A percentile compares a stretch with the other conserved stretches of the same genome.
These are phyloP conservation scores for Eugenia klotzschiana DNA, from an alignment of 441 rosid species.

Conservation along the genomic window DNA sequence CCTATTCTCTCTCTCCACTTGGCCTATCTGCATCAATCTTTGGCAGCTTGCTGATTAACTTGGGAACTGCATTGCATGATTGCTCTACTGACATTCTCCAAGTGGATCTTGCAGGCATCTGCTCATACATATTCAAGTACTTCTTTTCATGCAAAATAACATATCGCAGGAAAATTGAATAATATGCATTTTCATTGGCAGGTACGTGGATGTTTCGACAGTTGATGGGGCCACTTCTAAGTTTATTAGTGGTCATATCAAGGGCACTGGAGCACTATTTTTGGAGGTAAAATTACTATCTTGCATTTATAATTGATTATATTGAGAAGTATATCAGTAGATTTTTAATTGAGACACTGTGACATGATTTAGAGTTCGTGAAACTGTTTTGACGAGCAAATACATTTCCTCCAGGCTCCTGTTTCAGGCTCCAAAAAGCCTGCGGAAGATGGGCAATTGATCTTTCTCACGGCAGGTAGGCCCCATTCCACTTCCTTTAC, in stretches of 20 bases:
- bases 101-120: background rate
- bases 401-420: conserved; percentile 48
- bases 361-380: background rate
- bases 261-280: conserved; percentile 60
- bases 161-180: background rate
- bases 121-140: background rate
- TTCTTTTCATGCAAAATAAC: background rate
- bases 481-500: background rate
- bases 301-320: background rate
- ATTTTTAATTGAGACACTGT: background rate
- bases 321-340: background rate
- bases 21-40: background rate
- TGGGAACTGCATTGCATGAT: background rate
- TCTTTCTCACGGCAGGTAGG: conserved; percentile 84
- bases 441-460: conserved; percentile 83
- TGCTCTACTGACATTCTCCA: background rate
- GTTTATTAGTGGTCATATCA: conserved; percentile 38
- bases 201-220: conserved; percentile 85
- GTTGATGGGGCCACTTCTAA: conserved; percentile 74
- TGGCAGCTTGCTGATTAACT: background rate
- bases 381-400: background rate
- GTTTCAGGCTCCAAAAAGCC: conserved; percentile 95
- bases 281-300: conserved; percentile 44
- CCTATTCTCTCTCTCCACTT: background rate
- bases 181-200: conserved; percentile 11